Percentiles rank a stretch among this genome's conserved stretches.
phyloP scores from a whole-genome alignment of 805 yeast species.

The Ogataea trehalophila region DNA sequence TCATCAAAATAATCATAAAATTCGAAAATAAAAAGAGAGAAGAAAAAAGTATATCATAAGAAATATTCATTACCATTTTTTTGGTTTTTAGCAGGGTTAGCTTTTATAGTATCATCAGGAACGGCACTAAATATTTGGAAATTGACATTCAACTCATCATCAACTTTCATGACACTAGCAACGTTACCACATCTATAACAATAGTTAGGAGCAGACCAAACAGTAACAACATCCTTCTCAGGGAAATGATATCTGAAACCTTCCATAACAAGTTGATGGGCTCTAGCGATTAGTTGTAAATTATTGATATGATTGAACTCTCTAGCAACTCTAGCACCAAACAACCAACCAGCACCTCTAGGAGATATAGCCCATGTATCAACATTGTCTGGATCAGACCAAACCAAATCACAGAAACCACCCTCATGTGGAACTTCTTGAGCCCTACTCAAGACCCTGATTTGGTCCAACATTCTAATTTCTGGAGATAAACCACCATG shows the following conservation, averaged over 20 bases:
- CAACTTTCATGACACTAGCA: constrained; percentile 96
- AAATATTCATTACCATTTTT: constrained; percentile 35
- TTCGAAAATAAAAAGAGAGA: background rate
- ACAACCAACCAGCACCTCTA: constrained; percentile 98
- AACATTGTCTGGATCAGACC: constrained; percentile 98
- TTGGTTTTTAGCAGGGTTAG: constrained; percentile 32
- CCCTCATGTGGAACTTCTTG: constrained; percentile 99
- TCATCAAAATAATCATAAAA: background rate
- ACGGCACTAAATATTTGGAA: constrained; percentile 95
- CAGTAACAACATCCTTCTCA: constrained; percentile 94
- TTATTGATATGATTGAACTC: constrained; percentile 96
- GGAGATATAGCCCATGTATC: constrained; percentile 98
- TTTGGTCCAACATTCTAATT: constrained; percentile 94
- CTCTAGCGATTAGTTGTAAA: constrained; percentile 83
- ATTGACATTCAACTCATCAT: constrained; percentile 78
- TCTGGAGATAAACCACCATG: constrained; percentile 98
- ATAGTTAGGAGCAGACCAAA: constrained; percentile 97
- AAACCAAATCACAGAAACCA: constrained; percentile 93
- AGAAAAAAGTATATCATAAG: constrained; percentile 17
- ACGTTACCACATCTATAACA: constrained; percentile 98
- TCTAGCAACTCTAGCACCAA: constrained; percentile 89
- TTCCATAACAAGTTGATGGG: constrained; percentile 98
- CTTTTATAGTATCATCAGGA: constrained; percentile 61
- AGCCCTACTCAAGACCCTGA: constrained; percentile 88
- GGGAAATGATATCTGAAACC: constrained; percentile 96